phyloP scores from a whole-genome alignment of 2,329 filamentous ascomycete species.

The Cadophora gregata region DNA sequence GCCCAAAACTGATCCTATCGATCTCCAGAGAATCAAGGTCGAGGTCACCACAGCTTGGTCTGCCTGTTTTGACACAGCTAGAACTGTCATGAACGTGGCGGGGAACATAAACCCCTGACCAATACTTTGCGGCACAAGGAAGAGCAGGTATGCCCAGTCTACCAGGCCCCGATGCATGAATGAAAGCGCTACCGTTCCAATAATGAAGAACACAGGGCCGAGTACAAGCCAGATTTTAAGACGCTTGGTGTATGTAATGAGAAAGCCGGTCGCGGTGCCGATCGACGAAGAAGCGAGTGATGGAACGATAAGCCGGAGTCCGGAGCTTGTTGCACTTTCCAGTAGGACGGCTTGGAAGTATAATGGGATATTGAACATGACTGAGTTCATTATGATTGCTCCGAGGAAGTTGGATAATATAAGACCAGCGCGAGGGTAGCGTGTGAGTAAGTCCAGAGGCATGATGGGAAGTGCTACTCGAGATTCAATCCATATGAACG shows the following conservation, averaged over 20 bases:
- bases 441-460: constrained; percentile 59
- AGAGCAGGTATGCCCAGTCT: constrained; percentile 58
- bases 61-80: constrained; percentile 62
- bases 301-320: constrained; percentile 72
- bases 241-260: constrained; percentile 63
- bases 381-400: constrained; percentile 58
- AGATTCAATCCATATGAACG: constrained; percentile 60
- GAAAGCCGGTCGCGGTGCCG: constrained; percentile 65
- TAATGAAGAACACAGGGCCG: constrained; percentile 55
- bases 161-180: constrained; percentile 58
- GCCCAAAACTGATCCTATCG: constrained; percentile 75
- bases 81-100: constrained; percentile 65
- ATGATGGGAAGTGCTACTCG: constrained; percentile 61
- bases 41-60: constrained; percentile 73
- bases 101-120: constrained; percentile 71
- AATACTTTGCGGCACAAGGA: constrained; percentile 60
- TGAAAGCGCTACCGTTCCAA: constrained; percentile 58
- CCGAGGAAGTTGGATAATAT: constrained; percentile 61
- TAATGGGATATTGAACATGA: constrained; percentile 45
- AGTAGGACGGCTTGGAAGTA: constrained; percentile 80
- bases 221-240: constrained; percentile 64
- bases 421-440: constrained; percentile 60
- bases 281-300: constrained; percentile 60
- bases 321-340: constrained; percentile 71
- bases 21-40: constrained; percentile 74